phyloP scores from a whole-genome alignment of 768 basidiomycete genomes.

The Suillus occidentalis region DNA sequence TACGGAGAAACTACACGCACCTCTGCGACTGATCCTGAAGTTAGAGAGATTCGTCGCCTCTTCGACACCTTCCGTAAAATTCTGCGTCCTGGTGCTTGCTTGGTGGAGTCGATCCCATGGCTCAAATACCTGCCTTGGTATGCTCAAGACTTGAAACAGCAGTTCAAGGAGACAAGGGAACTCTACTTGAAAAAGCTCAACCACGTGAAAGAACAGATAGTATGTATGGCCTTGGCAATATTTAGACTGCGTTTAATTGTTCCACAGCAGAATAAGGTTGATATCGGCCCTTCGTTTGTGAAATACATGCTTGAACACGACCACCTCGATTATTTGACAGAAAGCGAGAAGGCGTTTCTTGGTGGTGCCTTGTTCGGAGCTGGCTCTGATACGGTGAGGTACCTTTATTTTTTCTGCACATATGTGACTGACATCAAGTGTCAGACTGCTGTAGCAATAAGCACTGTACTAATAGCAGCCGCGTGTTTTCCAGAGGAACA shows the following conservation, averaged over 20 bases:
- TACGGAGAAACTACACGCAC: slow-evolving; percentile 14
- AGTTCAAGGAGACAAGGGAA: slow-evolving; percentile 49
- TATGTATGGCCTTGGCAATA: slow-evolving; percentile 13
- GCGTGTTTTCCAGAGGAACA: slow-evolving; percentile 16
- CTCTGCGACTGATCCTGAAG: slow-evolving; percentile 7
- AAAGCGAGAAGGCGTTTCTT: slow-evolving; percentile 54
- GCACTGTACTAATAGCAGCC: slow-evolving; percentile 25
- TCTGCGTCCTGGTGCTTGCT: slow-evolving; percentile 30
- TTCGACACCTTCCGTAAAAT: slow-evolving; percentile 13
- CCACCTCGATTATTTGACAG: slow-evolving; percentile 48
- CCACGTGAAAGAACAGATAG: slow-evolving; percentile 43
- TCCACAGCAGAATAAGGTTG: neutral
- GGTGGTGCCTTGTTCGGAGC: slow-evolving; percentile 60
- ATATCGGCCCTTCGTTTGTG: slow-evolving; percentile 37
- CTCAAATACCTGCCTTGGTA: slow-evolving; percentile 59
- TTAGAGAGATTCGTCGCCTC: slow-evolving; percentile 15
- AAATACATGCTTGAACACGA: slow-evolving; percentile 48
- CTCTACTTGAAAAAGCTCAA: slow-evolving; percentile 49
- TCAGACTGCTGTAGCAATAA: slow-evolving; percentile 11
- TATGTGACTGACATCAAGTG: neutral
- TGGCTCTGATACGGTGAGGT: slow-evolving; percentile 44
- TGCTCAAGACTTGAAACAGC: slow-evolving; percentile 48
- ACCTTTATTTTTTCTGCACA: neutral
- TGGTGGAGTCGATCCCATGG: slow-evolving; percentile 36
- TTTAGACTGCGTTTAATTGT: neutral